Base-by-base conservation (phyloP, 225 moss, liverwort and hornwort genomes). In the Neckera pumila region DNA sequence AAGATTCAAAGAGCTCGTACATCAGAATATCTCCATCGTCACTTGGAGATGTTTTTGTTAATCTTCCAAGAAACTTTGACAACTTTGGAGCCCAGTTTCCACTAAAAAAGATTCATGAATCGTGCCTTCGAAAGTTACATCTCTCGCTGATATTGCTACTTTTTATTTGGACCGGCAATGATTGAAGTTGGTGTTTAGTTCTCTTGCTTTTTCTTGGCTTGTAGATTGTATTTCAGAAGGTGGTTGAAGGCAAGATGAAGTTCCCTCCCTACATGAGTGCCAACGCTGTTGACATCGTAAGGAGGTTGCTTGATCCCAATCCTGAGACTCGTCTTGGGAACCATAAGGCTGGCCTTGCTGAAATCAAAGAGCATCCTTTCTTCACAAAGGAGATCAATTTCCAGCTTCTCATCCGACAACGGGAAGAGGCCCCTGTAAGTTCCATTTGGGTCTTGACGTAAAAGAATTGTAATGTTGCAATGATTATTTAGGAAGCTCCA, bases 311-410 rank as follows among this genome's bases (percentile, higher is more conserved):
- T 3, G 97, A 98, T 91, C 96, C 96, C 80, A 98, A 97, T 81
- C 97, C 97, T 42, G 97, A 98, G 86, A 98, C 93, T 78, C 95
- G 98, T 57, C 94, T 98, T 13, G 98, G 98, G 20, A 93, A 92
- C 86, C 97, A 96, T 36, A 91, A 93, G 40, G 84, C 90, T 78
- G 98, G 98, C 33, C 82, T 93, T 66, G 83, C 78, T 57, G 97
- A 96, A 89, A 92, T 98, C 70, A 96, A 95, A 87, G 97, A 98
- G 70, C 98, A 98, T 83, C 93, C 94, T 56, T 98, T 98, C 92
- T 98, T 98, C 82, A 95, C 93, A 4, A 93, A 92, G 63, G 96
- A 96, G 87, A 97, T 98, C 42, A 97, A 97, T 82, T 98, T 98
- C 65, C 97, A 98, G 34, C 95, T 98, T 71, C 95, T 98, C 54